Evolutionary conservation across 2,329 filamentous ascomycete species (phyloP).

Genomic region (Cryphonectria radicalis): DNA sequence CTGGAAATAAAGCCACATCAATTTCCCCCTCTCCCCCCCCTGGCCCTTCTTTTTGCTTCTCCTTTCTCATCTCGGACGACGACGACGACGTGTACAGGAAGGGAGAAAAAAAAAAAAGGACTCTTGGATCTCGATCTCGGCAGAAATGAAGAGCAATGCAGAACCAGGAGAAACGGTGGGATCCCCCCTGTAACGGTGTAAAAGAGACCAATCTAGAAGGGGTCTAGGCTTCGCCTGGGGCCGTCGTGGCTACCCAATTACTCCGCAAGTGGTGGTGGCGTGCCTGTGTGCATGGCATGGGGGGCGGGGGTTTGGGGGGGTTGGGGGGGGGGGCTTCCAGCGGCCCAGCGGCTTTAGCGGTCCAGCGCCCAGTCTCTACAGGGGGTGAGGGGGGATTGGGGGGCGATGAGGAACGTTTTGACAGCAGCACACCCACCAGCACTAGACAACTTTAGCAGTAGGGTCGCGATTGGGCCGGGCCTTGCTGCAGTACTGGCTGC

Average conservation of each 20-base stretch:
- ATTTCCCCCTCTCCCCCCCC: no score
- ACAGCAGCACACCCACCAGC: no score
- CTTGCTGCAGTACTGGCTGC: background rate
- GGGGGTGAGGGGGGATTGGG: no score
- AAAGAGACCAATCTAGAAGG: background rate
- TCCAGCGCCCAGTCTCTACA: background rate
- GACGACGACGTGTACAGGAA: background rate
- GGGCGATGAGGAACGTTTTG: no score
- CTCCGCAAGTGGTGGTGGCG: slow-evolving; percentile 1
- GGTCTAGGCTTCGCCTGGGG: background rate
- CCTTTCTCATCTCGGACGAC: background rate
- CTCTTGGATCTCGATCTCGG: background rate
- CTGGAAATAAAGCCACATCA: background rate
- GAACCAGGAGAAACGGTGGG: background rate
- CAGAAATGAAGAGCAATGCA: slow-evolving; percentile 5
- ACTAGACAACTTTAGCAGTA: background rate
- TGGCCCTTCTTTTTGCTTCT: no score
- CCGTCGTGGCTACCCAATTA: background rate
- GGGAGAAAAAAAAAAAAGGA: no score
- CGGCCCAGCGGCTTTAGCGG: background rate
- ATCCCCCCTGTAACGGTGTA: background rate
- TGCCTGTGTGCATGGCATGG: background rate
- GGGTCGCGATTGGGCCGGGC: background rate
- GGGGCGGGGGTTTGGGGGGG: no score
- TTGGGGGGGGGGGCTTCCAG: background rate